Conservation (phyloP, 257 asterid genomes). For the Solanum appendiculatum region DNA sequence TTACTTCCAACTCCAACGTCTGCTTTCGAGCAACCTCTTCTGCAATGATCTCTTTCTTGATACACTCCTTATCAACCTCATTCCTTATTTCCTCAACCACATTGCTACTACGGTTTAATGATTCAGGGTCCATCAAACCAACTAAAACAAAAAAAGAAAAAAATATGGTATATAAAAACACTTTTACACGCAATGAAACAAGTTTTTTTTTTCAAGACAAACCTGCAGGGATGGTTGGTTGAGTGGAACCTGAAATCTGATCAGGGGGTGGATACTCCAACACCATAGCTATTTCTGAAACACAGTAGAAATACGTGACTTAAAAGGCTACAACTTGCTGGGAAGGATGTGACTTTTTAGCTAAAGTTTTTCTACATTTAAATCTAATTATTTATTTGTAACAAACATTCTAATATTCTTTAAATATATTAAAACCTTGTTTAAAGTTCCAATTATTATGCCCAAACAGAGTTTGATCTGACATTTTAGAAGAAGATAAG, state of each 20-base stretch:
- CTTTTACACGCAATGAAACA: neutral
- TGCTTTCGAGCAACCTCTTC: slow-evolving; percentile 37
- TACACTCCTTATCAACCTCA: slow-evolving; percentile 40
- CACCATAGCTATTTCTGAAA: too few species aligned
- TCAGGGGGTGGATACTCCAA: neutral
- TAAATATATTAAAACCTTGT: neutral
- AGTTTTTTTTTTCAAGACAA: neutral
- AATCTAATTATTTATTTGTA: too few species aligned
- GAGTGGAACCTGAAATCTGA: neutral
- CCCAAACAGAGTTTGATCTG: neutral
- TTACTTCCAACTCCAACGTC: slow-evolving; percentile 47
- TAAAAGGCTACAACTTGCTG: too few species aligned
- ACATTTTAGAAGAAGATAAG: neutral
- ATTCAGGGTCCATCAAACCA: neutral
- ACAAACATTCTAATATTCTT: neutral
- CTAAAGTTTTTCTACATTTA: too few species aligned
- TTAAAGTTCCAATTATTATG: too few species aligned
- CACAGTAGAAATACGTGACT: too few species aligned
- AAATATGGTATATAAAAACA: neutral
- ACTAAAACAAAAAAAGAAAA: neutral
- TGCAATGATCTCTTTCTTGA: slow-evolving; percentile 39
- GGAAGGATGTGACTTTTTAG: too few species aligned
- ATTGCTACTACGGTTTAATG: neutral
- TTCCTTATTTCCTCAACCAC: neutral
- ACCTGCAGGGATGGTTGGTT: neutral